Conservation (phyloP, 805 yeast genomes). For the Nakazawaea molendinolei region DNA sequence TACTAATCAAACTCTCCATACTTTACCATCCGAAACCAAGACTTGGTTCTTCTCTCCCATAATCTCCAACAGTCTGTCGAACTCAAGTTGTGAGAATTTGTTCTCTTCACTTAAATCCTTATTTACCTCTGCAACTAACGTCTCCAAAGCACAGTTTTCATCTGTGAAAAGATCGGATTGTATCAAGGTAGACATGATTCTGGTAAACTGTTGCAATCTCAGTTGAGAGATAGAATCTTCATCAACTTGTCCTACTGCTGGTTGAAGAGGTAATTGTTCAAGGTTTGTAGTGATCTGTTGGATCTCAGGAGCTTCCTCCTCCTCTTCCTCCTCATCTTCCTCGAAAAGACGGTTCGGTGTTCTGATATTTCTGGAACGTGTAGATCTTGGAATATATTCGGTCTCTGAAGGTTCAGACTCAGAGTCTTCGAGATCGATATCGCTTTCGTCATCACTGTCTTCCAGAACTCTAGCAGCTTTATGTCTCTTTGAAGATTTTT, state of each 20-base stretch:
- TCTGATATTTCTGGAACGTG: slow-evolving; percentile 17
- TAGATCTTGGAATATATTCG: slow-evolving; percentile 9
- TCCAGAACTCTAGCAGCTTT: slow-evolving; percentile 19
- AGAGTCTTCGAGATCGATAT: slow-evolving; percentile 23
- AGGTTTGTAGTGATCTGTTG: slow-evolving; percentile 13
- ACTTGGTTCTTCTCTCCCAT: slow-evolving; percentile 39
- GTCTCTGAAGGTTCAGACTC: slow-evolving; percentile 15
- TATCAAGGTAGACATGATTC: slow-evolving; percentile 39
- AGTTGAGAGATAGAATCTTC: slow-evolving; percentile 37
- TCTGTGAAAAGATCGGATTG: slow-evolving; percentile 37
- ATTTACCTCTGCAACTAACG: slow-evolving; percentile 15
- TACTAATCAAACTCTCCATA: slow-evolving; percentile 33
- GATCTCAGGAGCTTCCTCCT: slow-evolving; percentile 17
- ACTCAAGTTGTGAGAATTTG: slow-evolving; percentile 36
- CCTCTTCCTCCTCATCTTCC: slow-evolving; percentile 25
- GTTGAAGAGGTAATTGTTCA: slow-evolving; percentile 15
- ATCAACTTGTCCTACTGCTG: slow-evolving; percentile 14
- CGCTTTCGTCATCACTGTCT: slow-evolving; percentile 14
- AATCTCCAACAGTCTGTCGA: slow-evolving; percentile 33
- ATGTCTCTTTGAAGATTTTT: slow-evolving; percentile 26
- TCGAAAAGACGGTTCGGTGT: no score
- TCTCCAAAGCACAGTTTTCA: slow-evolving; percentile 26
- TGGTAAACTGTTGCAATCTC: slow-evolving; percentile 40
- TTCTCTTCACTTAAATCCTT: slow-evolving; percentile 35
- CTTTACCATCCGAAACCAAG: slow-evolving; percentile 40